phyloP scores from a whole-genome alignment of 2,329 filamentous ascomycete genomes.

The Cladorrhinum sp. region DNA sequence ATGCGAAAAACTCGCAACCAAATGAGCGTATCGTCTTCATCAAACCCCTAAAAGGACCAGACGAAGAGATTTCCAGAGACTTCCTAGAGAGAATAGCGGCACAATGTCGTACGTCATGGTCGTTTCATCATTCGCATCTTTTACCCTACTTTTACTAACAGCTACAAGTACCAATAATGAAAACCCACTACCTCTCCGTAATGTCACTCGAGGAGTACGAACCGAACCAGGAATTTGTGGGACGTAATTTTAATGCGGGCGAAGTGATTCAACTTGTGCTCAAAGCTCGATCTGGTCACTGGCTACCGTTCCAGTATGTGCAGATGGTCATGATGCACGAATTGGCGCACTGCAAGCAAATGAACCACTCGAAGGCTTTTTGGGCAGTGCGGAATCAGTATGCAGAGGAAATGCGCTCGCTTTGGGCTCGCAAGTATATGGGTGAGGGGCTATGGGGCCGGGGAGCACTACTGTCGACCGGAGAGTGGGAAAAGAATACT shows the following conservation, averaged over 20 bases:
- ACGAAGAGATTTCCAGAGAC: conserved; percentile 61
- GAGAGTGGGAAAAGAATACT: conserved; percentile 55
- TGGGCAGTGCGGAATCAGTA: conserved; percentile 77
- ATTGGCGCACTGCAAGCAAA: conserved; percentile 82
- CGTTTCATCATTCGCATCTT: background rate
- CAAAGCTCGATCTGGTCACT: conserved; percentile 62
- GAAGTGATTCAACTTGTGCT: conserved; percentile 85
- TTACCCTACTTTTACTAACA: background rate
- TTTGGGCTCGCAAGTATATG: conserved; percentile 70
- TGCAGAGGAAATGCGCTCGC: conserved; percentile 63
- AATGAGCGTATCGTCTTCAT: conserved; percentile 83
- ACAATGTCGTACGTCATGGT: conserved; percentile 59
- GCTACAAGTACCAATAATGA: conserved; percentile 63
- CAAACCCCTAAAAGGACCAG: conserved; percentile 67
- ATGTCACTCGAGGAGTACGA: conserved; percentile 77
- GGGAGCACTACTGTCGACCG: conserved; percentile 61
- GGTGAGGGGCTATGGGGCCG: conserved; percentile 83
- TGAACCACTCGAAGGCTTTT: conserved; percentile 82
- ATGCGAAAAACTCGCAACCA: conserved; percentile 69
- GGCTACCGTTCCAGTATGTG: conserved; percentile 80
- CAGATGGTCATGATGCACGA: conserved; percentile 97
- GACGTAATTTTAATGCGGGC: conserved; percentile 86
- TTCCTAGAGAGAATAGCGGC: conserved; percentile 77
- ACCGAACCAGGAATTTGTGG: conserved; percentile 77
- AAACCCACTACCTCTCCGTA: conserved; percentile 60